A percentile compares a stretch with the other conserved stretches of the same genome.
phyloP scores from a whole-genome alignment of 768 basidiomycete species.

The Phanerochaete sordida region DNA sequence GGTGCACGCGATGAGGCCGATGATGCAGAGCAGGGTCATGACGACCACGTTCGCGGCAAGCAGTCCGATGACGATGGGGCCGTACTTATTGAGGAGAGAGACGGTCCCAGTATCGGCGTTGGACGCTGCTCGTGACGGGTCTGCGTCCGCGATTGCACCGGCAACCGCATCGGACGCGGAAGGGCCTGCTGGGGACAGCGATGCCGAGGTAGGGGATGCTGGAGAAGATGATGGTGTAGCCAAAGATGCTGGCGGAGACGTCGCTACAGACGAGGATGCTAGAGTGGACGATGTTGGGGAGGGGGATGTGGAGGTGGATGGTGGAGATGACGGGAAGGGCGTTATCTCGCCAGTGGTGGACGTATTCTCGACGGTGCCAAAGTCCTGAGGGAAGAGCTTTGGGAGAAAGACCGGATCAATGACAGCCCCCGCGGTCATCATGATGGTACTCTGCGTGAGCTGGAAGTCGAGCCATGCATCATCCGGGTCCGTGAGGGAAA shows the following conservation, averaged over 20 bases:
- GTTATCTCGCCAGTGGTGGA: background rate
- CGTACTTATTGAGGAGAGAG: slow-evolving; percentile 16
- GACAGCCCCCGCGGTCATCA: background rate
- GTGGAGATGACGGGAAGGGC: background rate
- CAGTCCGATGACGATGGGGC: slow-evolving; percentile 19
- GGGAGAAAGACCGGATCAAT: background rate
- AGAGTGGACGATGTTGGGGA: too few species aligned
- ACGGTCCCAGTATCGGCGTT: background rate
- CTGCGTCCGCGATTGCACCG: slow-evolving; percentile 13
- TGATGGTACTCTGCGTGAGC: background rate
- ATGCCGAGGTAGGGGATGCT: too few species aligned
- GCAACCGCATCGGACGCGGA: slow-evolving; percentile 16
- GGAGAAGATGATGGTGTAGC: too few species aligned
- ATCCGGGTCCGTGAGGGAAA: slow-evolving; percentile 20
- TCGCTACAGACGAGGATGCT: too few species aligned
- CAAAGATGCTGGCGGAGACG: too few species aligned
- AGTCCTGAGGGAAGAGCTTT: background rate
- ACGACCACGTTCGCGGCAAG: slow-evolving; percentile 13
- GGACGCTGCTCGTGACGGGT: background rate
- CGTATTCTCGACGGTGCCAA: background rate
- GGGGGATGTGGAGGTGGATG: too few species aligned
- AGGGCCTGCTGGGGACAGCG: too few species aligned
- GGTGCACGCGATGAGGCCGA: slow-evolving; percentile 4
- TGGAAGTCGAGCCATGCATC: slow-evolving; percentile 1
- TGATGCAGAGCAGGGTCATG: slow-evolving; percentile 3